Evolutionary conservation across 495 filamentous ascomycete species (phyloP).

Genomic region (Letharia lupina): DNA sequence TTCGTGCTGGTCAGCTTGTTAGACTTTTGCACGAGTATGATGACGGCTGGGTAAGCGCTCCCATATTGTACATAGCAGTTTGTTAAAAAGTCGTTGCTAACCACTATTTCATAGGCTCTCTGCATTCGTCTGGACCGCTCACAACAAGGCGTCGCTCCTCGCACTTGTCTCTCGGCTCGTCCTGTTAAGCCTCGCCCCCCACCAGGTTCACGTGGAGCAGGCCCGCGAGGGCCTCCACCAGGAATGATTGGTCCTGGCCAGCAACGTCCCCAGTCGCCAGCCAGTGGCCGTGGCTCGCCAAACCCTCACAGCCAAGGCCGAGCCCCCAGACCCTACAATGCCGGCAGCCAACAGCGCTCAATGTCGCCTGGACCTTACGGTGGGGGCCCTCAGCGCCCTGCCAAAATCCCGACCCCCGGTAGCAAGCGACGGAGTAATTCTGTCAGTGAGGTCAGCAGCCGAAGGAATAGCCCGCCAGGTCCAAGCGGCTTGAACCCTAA

Average conservation of each 20-base stretch:
- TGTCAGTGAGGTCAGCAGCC: conserved; percentile 36
- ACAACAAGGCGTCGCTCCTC: conserved; percentile 83
- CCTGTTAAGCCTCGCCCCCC: conserved; percentile 79
- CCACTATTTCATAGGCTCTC: conserved; percentile 52
- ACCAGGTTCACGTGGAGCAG: conserved; percentile 36
- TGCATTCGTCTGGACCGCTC: conserved; percentile 86
- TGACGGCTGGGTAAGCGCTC: conserved; percentile 82
- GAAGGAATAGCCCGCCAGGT: conserved; percentile 45
- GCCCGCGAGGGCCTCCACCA: conserved; percentile 39
- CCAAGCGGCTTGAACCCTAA: conserved; percentile 55
- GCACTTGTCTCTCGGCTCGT: conserved; percentile 85
- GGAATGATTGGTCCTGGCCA: conserved; percentile 46
- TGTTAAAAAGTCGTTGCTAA: conserved; percentile 2
- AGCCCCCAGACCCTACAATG: conserved; percentile 40
- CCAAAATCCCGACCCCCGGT: conserved; percentile 33
- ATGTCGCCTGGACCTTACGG: conserved; percentile 49
- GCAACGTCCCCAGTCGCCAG: conserved; percentile 41
- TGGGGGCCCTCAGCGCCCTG: conserved; percentile 39
- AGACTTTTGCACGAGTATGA: conserved; percentile 93
- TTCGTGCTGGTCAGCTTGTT: conserved; percentile 72
- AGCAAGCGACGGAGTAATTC: conserved; percentile 47
- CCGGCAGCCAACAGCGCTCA: conserved; percentile 34
- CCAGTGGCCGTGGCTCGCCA: conserved; percentile 32
- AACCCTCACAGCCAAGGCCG: conserved; percentile 32
- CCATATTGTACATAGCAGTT: neutral